Percentiles rank a stretch among this genome's conserved stretches.
These are phyloP conservation scores for Cymodocea nodosa DNA, from an alignment of 116 monocot species.

Conservation along the genomic window DNA sequence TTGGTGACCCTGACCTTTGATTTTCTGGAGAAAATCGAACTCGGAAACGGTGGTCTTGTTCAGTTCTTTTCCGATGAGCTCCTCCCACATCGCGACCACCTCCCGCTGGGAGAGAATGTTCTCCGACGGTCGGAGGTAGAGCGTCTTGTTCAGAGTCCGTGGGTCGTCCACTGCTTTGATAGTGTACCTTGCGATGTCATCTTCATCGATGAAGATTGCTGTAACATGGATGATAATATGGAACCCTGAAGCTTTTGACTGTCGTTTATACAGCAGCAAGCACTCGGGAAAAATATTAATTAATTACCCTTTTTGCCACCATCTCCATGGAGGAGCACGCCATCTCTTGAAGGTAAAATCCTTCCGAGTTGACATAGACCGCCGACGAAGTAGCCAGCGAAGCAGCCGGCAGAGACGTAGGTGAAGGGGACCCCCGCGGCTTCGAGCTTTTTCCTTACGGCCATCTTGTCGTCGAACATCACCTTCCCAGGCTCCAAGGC, in stretches of 20 bases:
- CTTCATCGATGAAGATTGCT: slow-evolving; percentile 36
- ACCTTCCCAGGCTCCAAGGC: slow-evolving; percentile 43
- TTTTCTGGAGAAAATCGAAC: slow-evolving; percentile 4
- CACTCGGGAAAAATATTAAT: not conserved
- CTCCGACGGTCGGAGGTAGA: slow-evolving; percentile 50
- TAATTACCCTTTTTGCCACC: slow-evolving; percentile 46
- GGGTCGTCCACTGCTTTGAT: slow-evolving; percentile 44
- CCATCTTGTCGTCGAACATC: slow-evolving; percentile 55
- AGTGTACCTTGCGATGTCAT: slow-evolving; percentile 48
- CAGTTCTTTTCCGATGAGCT: slow-evolving; percentile 39
- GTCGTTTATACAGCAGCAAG: no score
- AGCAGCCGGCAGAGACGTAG: slow-evolving; percentile 53
- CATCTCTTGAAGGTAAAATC: slow-evolving; percentile 41
- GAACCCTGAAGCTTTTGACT: no score
- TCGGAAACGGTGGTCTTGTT: slow-evolving; percentile 10
- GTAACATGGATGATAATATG: no score
- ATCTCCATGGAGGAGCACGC: slow-evolving; percentile 33
- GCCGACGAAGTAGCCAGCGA: slow-evolving; percentile 40
- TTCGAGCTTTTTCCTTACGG: slow-evolving; percentile 42
- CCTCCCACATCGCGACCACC: slow-evolving; percentile 42
- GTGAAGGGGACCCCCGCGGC: slow-evolving; percentile 51
- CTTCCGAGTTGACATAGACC: slow-evolving; percentile 33
- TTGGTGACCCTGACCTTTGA: slow-evolving; percentile 1
- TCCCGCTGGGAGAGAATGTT: slow-evolving; percentile 54
- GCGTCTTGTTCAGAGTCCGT: slow-evolving; percentile 34